These are phyloP conservation scores for Sphaceloma murrayae DNA, from an alignment of 2,329 filamentous ascomycete species.

Conservation along the genomic window DNA sequence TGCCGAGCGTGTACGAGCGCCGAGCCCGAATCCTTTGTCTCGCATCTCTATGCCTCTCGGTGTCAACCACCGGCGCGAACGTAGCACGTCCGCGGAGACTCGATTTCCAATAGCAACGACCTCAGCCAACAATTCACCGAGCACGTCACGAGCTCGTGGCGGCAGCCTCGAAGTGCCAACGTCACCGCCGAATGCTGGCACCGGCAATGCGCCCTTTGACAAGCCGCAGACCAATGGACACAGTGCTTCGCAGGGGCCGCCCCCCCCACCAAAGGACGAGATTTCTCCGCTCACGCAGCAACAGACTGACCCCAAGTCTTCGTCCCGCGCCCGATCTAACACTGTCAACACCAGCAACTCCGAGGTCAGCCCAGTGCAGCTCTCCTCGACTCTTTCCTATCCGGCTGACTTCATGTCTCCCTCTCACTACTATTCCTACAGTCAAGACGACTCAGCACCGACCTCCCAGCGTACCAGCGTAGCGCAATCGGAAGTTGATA, in stretches of 20 bases:
- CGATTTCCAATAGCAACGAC: constrained; percentile 70
- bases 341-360: constrained; percentile 16
- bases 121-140: constrained; percentile 33
- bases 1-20: constrained; percentile 41
- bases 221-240: constrained; percentile 12
- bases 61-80: constrained; percentile 62
- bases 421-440: constrained; percentile 23
- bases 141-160: constrained; percentile 37
- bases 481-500: constrained; percentile 20
- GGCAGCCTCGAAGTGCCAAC: constrained; percentile 73
- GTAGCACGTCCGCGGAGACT: constrained; percentile 57
- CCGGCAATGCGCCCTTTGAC: constrained; percentile 13
- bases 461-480: constrained; percentile 19
- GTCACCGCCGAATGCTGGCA: constrained; percentile 27
- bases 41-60: constrained; percentile 16
- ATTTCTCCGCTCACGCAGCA: constrained; percentile 23
- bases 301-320: constrained; percentile 20
- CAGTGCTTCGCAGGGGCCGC: constrained; percentile 7
- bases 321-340: constrained; percentile 15
- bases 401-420: constrained; percentile 23
- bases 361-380: constrained; percentile 7
- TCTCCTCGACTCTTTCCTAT: constrained; percentile 25
- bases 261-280: constrained; percentile 23
- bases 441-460: constrained; percentile 13
- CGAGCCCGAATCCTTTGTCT: constrained; percentile 20